Percentiles rank a stretch among this genome's conserved stretches.
phyloP scores from a whole-genome alignment of 208 protist species.

The Strigomonas culicis region DNA sequence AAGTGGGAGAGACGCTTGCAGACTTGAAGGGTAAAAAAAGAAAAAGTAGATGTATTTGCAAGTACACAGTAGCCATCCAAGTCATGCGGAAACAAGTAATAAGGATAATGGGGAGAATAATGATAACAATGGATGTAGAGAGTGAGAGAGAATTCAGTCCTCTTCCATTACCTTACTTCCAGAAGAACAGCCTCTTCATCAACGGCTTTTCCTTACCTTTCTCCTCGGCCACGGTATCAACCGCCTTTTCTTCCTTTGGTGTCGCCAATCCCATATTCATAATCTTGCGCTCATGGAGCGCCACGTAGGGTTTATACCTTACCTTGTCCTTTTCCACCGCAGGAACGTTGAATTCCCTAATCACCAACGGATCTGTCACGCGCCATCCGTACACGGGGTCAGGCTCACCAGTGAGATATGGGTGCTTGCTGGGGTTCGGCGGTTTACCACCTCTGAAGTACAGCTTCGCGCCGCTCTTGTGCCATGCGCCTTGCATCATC shows the following conservation, averaged over 20 bases:
- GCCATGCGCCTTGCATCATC: conserved; percentile 91
- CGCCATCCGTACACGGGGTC: conserved; percentile 89
- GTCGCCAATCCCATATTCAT: conserved; percentile 30
- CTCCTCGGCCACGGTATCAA: conserved; percentile 1
- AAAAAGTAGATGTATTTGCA: neutral
- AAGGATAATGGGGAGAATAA: no score
- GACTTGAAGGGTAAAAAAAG: conserved; percentile 6
- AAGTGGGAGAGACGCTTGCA: neutral
- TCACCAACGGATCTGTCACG: conserved; percentile 73
- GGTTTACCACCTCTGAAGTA: conserved; percentile 90
- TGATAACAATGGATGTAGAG: no score
- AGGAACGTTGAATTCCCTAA: conserved; percentile 81
- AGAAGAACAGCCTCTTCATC: conserved; percentile 88
- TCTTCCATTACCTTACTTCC: conserved; percentile 68
- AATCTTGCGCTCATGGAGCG: conserved; percentile 81
- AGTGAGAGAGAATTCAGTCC: no score
- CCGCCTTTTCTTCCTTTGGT: conserved; percentile 15
- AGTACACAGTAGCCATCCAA: no score
- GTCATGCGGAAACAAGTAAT: no score
- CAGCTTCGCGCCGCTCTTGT: conserved; percentile 86
- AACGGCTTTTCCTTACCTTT: conserved; percentile 56
- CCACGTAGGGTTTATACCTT: conserved; percentile 87
- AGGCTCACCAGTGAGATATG: conserved; percentile 88
- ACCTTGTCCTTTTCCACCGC: conserved; percentile 60
- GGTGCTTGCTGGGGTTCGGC: conserved; percentile 84